Evolutionary conservation across 306 rosid genomes (phyloP), one percentile per base, ranked within the genome.

Genomic region (Cicer judaicum): DNA sequence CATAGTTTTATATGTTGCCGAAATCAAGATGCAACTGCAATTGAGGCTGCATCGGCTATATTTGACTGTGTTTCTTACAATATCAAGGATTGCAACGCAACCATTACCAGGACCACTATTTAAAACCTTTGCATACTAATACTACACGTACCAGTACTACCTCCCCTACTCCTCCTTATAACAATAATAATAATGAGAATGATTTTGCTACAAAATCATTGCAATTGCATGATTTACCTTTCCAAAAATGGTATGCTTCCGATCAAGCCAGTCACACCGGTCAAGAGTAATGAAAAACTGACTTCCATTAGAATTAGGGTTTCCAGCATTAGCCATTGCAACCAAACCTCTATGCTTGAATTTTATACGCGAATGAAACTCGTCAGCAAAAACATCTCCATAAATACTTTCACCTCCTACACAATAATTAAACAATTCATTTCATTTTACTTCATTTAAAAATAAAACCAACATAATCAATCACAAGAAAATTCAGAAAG

Each of bases 261-360:
- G 76, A 68, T 94, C 97, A 44, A 92, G 96, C 83, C 89, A 88
- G 71, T 92, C 98, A 40, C 92, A 86, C 1, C 96, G 86, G 42
- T 87, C 92, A 41, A 92, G 90, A 46, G 96, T 85, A 47, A 94
- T 50, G 69, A 92, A 92, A 81, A 89, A 94, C 81, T 92, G 97
- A 68, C 97, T 92, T 82, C 96, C 97, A 85, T 94, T 94, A 16
- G 97, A 85, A 80, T 94, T 76, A 0, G 90, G 82, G 0, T 89
- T 43, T n/a, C 96, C 92, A 5, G 93, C 43, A 84, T 85, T 91
- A 15, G 98, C 98, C 90, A 93, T 89, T 15, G 98, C 97, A 41
- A 91, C 96, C 68, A 90, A 73, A 48, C 97, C 98, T 56, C 96
- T 82, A 60, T 94, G 97, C 86, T 94, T 94, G 78, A 94, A 94